Conservation (phyloP, 1,139 yeast species). For the Saccharomyces hybrid region DNA sequence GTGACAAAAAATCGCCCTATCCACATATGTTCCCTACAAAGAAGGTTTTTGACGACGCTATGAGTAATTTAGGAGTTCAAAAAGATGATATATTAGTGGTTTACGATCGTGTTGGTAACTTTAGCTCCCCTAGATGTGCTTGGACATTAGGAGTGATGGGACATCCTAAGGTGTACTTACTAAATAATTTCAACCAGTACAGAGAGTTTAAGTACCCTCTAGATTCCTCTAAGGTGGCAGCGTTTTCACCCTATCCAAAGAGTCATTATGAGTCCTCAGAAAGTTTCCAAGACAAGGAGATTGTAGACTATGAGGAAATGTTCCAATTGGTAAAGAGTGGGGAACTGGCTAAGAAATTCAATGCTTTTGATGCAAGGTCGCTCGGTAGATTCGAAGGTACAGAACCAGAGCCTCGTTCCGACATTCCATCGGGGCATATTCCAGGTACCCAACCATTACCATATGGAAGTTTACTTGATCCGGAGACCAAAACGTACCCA, state of each 20-base stretch:
- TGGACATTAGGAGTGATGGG: constrained; percentile 82
- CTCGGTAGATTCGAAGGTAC: constrained; percentile 65
- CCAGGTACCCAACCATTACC: constrained; percentile 79
- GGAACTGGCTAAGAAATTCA: constrained; percentile 40
- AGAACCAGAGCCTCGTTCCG: constrained; percentile 83
- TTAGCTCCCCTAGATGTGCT: constrained; percentile 83
- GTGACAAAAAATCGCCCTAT: constrained; percentile 48
- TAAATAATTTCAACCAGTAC: constrained; percentile 62
- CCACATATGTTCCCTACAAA: constrained; percentile 86
- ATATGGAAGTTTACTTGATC: constrained; percentile 49
- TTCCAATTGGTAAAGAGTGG: constrained; percentile 42
- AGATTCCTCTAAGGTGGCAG: constrained; percentile 26
- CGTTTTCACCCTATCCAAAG: constrained; percentile 33
- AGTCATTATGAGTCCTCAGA: constrained; percentile 38
- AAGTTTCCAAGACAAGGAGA: constrained; percentile 58
- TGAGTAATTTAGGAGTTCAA: constrained; percentile 38
- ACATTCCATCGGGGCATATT: constrained; percentile 80
- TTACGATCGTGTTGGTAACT: constrained; percentile 77
- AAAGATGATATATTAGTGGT: constrained; percentile 59
- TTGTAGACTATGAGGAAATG: constrained; percentile 43
- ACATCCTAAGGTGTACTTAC: constrained; percentile 54
- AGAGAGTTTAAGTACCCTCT: constrained; percentile 34
- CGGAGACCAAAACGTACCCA: constrained; percentile 41
- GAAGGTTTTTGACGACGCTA: constrained; percentile 44
- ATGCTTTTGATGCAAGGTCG: constrained; percentile 76